Evolutionary conservation across 176 grass and related monocot species (phyloP).

Genomic region (Rhynchospora breviuscula): DNA sequence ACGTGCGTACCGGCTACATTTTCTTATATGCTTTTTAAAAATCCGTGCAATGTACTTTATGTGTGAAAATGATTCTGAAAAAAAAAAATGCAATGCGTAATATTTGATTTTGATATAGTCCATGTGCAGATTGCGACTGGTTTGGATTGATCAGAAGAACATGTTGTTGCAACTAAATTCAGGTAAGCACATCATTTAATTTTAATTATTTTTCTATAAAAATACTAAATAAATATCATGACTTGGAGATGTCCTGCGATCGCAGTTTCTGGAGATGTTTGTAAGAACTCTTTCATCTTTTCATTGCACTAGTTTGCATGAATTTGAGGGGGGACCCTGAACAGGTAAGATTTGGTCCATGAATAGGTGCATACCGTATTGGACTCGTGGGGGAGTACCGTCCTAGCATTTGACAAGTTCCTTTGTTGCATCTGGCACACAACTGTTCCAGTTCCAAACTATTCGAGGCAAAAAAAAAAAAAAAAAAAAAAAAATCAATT

Average conservation of each 20-base stretch:
- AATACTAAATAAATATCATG: neutral
- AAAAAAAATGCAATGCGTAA: neutral
- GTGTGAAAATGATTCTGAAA: neutral
- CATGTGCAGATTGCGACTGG: neutral
- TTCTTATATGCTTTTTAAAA: neutral
- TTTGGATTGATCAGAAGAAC: neutral
- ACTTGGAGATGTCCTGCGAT: neutral
- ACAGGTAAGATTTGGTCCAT: constrained; percentile 24
- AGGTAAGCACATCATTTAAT: neutral
- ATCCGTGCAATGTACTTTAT: neutral
- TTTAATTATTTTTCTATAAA: neutral
- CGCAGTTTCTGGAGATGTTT: neutral
- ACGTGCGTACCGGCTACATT: neutral
- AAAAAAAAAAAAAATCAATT: neutral
- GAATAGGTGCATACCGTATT: neutral
- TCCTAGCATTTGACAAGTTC: neutral
- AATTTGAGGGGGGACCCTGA: neutral
- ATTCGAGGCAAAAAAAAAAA: neutral
- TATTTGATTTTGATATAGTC: neutral
- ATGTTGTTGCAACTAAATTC: neutral
- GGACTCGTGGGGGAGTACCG: constrained; percentile 17
- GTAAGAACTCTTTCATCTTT: neutral
- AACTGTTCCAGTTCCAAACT: neutral
- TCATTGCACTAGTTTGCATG: neutral
- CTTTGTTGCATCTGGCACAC: neutral